Conservation (phyloP, 768 basidiomycete species). For the Crassisporium funariophilum region DNA sequence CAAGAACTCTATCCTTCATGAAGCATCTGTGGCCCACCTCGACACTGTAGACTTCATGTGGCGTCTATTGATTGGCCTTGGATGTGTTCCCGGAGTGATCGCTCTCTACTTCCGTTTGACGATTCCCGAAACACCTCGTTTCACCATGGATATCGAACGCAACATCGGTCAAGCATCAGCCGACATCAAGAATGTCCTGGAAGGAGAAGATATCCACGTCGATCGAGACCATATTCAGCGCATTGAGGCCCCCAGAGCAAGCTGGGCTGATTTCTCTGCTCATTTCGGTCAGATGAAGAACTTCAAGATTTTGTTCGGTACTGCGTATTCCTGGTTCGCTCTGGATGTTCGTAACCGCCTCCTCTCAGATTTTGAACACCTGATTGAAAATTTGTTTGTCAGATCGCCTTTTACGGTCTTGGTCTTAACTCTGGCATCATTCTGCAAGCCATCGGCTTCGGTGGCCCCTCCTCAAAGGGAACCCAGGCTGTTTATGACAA, state of each 20-base stretch:
- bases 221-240: conserved; percentile 63
- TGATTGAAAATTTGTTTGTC: conserved; percentile 6
- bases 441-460: conserved; percentile 75
- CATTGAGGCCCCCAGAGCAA: conserved; percentile 69
- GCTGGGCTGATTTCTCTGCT: conserved; percentile 61
- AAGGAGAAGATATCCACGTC: conserved; percentile 43
- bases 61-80: conserved; percentile 88
- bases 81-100: conserved; percentile 76
- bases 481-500: conserved; percentile 50
- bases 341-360: conserved; percentile 67
- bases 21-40: conserved; percentile 37
- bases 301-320: conserved; percentile 76
- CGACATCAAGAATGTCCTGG: conserved; percentile 73
- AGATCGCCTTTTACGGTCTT: conserved; percentile 89
- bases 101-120: conserved; percentile 93
- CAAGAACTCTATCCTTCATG: conserved; percentile 56
- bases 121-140: conserved; percentile 89
- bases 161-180: conserved; percentile 74
- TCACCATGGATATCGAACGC: conserved; percentile 90
- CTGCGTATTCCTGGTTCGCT: conserved; percentile 87
- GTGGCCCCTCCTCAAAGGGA: conserved; percentile 40
- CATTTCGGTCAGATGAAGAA: conserved; percentile 80
- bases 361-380: no score
- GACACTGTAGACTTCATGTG: conserved; percentile 73
- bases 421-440: conserved; percentile 83